phyloP scores from a whole-genome alignment of 805 yeast genomes.

The Wickerhamomyces bovis region DNA sequence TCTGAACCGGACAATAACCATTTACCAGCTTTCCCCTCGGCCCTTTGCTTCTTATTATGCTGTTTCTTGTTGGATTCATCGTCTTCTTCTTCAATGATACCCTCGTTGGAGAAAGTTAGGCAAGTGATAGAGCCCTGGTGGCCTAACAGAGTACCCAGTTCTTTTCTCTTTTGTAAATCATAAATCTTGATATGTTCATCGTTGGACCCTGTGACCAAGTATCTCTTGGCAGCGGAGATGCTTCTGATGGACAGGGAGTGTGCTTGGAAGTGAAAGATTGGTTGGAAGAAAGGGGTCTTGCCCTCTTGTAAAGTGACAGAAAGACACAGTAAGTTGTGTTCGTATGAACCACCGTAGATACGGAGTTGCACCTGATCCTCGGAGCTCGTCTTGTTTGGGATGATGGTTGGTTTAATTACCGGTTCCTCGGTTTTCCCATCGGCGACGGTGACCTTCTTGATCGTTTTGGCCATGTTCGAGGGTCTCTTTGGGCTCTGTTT shows the following conservation, averaged over 20 bases:
- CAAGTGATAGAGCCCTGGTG: constrained; percentile 87
- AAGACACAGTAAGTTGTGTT: constrained; percentile 82
- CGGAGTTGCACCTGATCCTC: constrained; percentile 45
- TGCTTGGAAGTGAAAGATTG: constrained; percentile 93
- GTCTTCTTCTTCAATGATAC: constrained; percentile 18
- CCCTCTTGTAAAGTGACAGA: constrained; percentile 57
- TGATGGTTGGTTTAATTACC: constrained; percentile 21
- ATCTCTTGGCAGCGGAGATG: constrained; percentile 75
- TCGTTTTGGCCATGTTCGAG: neutral
- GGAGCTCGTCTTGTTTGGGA: constrained; percentile 8
- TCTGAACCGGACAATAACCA: constrained; percentile 91
- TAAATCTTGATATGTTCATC: constrained; percentile 94
- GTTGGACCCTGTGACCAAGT: constrained; percentile 88
- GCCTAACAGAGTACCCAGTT: constrained; percentile 81
- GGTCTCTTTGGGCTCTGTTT: neutral
- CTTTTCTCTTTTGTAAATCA: constrained; percentile 90
- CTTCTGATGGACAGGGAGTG: constrained; percentile 85
- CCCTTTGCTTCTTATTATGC: neutral
- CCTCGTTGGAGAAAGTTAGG: constrained; percentile 61
- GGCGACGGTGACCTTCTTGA: neutral
- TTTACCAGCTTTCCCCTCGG: constrained; percentile 44
- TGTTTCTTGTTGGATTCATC: neutral
- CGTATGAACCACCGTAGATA: constrained; percentile 91
- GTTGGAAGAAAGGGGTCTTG: constrained; percentile 68
- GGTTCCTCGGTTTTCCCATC: neutral